Evolutionary conservation across 768 basidiomycete genomes (phyloP).

Genomic region (Hypsizygus marmoreus): DNA sequence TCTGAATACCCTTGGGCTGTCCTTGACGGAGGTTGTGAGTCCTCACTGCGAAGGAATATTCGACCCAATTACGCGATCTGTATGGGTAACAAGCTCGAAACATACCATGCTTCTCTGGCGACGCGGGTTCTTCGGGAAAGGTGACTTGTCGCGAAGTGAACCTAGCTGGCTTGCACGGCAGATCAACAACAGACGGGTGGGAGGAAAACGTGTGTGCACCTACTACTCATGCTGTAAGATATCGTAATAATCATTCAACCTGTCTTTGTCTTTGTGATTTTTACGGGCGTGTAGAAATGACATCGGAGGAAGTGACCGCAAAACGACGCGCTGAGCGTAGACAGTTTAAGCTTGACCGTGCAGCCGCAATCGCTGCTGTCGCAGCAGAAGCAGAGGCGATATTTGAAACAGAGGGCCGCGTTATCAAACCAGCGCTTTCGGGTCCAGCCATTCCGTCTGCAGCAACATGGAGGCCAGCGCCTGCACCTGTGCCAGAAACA

Average conservation of each 20-base stretch:
- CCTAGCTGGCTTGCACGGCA: conserved; percentile 90
- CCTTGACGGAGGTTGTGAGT: conserved; percentile 60
- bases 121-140: conserved; percentile 97
- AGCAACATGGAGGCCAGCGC: conserved; percentile 72
- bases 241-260: neutral
- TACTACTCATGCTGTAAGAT: neutral
- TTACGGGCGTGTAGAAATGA: conserved; percentile 66
- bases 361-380: conserved; percentile 80
- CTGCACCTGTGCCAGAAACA: conserved; percentile 14
- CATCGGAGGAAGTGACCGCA: conserved; percentile 90
- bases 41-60: conserved; percentile 78
- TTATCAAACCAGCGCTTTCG: conserved; percentile 60
- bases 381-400: conserved; percentile 78
- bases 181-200: conserved; percentile 61
- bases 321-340: conserved; percentile 84
- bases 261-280: neutral
- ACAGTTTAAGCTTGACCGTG: conserved; percentile 92
- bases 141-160: conserved; percentile 91
- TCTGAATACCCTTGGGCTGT: conserved; percentile 57
- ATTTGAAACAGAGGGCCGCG: conserved; percentile 69
- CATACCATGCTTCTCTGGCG: conserved; percentile 80
- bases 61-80: conserved; percentile 79
- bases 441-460: conserved; percentile 73
- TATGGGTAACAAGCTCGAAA: conserved; percentile 73
- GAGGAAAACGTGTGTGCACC: conserved; percentile 56